phyloP scores from a whole-genome alignment of 768 basidiomycete species.

The Lactarius deliciosus region DNA sequence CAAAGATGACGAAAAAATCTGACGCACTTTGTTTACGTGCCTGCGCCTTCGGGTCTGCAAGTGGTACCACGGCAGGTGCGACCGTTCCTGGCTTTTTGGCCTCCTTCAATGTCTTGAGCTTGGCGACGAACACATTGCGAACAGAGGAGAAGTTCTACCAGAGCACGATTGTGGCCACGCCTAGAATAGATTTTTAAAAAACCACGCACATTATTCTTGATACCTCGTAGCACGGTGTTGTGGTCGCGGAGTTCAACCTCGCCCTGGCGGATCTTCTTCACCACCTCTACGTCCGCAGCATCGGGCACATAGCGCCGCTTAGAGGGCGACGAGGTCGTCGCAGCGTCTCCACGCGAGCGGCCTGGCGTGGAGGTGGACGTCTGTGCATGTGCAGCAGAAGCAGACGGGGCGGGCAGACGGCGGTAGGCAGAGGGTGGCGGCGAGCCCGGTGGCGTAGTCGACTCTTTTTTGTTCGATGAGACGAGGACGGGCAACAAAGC shows the following conservation, averaged over 20 bases:
- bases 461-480: conserved; percentile 35
- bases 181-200: background rate
- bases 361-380: conserved; percentile 26
- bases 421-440: conserved; percentile 37
- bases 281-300: conserved; percentile 72
- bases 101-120: conserved; percentile 76
- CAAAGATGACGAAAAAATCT: background rate
- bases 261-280: conserved; percentile 77
- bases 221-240: conserved; percentile 79
- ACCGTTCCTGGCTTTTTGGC: conserved; percentile 52
- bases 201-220: conserved; percentile 72
- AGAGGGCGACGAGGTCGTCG: conserved; percentile 39
- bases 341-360: conserved; percentile 25
- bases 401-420: conserved; percentile 15
- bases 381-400: conserved; percentile 31
- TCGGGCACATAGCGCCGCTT: conserved; percentile 84
- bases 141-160: conserved; percentile 78
- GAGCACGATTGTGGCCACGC: background rate
- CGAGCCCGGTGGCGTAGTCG: conserved; percentile 62
- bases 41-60: conserved; percentile 55
- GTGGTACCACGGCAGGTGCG: conserved; percentile 39
- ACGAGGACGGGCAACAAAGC: background rate
- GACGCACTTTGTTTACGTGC: conserved; percentile 70
- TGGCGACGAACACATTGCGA: conserved; percentile 64
- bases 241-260: conserved; percentile 83